Evolutionary conservation across 1,139 yeast species (phyloP), one percentile per base, ranked within the genome.

Genomic region (Geotrichum aggregatum): DNA sequence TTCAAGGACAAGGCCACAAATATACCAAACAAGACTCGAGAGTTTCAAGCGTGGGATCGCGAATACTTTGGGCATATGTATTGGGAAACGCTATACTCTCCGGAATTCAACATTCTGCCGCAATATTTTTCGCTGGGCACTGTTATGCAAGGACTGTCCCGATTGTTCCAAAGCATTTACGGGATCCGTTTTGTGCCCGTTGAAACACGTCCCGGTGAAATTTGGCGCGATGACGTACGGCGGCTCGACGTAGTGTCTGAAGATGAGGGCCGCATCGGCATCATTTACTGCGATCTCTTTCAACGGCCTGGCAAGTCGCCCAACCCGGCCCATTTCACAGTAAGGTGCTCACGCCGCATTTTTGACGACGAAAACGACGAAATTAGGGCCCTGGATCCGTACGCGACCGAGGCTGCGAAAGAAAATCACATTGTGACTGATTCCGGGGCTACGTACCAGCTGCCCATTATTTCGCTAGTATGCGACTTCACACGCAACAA

Each of bases 311-410:
- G 84, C 24, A 84, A 84, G 64, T 68, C 72, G 10, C 75, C 82
- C 2, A 80, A 81, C 57, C 97, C 98, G 1, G 95, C 98, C 0
- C 99, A 92, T 70, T 94, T 88, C 69, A 92, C 98, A 0, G 88
- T 92, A n/a, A 91, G 94, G 54, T 92, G 98, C 64, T 88, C 96
- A 44, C 77, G 98, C 59, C 76, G 76, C 57, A 73, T 86, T 1
- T 84, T 81, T 59, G 76, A 83, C 3, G 77, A 76, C 59, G 83
- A 54, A 21, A 42, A 52, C 73, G 58, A 58, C 60, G 60, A 61
- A 19, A 42, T 54, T 11, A 22, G 54, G 28, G 52, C 59, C 21
- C 44, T 52, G 18, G 56, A 54, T 35, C 53, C 53, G 8, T 36
- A 47, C 22, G 56, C 56, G 19, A 44, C 47, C 26, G 54, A 49